Conservation (phyloP, 441 rosid species). For the Gossypium aridum region DNA sequence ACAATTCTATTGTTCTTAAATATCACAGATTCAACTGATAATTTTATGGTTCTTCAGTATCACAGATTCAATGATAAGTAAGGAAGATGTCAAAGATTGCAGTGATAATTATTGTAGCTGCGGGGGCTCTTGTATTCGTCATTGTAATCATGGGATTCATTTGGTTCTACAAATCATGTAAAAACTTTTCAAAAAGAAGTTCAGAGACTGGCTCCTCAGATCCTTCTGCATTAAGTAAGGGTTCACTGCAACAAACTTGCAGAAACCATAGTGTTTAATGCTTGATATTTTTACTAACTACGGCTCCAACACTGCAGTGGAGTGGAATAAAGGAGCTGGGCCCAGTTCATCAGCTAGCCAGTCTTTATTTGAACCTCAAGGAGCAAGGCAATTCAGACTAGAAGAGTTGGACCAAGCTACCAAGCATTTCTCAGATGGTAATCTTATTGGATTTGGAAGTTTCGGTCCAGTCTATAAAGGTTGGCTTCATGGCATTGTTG, state of each 20-base stretch:
- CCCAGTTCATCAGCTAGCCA: conserved; percentile 30
- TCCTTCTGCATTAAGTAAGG: conserved; percentile 43
- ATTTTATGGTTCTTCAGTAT: conserved; percentile 7
- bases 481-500: conserved; percentile 33
- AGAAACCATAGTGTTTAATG: neutral
- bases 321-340: conserved; percentile 34
- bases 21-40: neutral
- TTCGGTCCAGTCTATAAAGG: conserved; percentile 53
- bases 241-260: neutral
- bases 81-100: conserved; percentile 32
- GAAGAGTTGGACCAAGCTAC: conserved; percentile 47
- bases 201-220: conserved; percentile 57
- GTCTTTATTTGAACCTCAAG: conserved; percentile 25
- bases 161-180: conserved; percentile 40
- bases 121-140: conserved; percentile 41
- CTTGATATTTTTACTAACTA: conserved; percentile 7
- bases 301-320: conserved; percentile 29
- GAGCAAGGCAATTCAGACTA: conserved; percentile 28
- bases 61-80: conserved; percentile 33
- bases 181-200: conserved; percentile 25
- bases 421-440: conserved; percentile 37
- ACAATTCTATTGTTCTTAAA: neutral
- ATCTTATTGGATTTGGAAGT: conserved; percentile 51
- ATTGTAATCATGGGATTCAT: conserved; percentile 25
- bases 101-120: conserved; percentile 32